A percentile compares a stretch with the other conserved stretches of the same genome.
These are phyloP conservation scores for Clausena lansium DNA, from an alignment of 345 rosid species.

Conservation along the genomic window DNA sequence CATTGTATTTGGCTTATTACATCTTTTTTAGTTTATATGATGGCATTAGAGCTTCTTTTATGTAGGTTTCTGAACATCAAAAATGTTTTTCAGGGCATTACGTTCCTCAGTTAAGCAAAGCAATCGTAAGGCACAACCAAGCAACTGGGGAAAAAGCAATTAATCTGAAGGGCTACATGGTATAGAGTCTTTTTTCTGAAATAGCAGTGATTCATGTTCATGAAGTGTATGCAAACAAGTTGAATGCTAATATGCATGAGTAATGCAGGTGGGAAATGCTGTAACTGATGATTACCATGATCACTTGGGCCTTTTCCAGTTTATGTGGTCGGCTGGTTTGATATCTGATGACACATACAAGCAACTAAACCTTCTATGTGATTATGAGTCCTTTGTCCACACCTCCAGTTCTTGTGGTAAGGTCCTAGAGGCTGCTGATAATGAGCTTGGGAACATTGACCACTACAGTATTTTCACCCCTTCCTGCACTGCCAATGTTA, in stretches of 20 bases:
- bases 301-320: constrained; percentile 76
- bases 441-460: constrained; percentile 80
- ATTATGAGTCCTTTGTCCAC: constrained; percentile 67
- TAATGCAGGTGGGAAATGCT: constrained; percentile 87
- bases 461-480: constrained; percentile 90
- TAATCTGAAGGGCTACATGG: constrained; percentile 93
- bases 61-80: constrained; percentile 8
- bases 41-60: neutral
- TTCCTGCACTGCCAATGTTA: constrained; percentile 50
- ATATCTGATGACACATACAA: constrained; percentile 83
- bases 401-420: constrained; percentile 53
- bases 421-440: constrained; percentile 49
- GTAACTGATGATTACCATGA: constrained; percentile 85
- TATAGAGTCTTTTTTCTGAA: constrained; percentile 23
- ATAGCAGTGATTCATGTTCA: neutral
- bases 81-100: constrained; percentile 67
- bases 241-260: constrained; percentile 11
- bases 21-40: neutral
- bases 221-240: constrained; percentile 6
- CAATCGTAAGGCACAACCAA: constrained; percentile 58
- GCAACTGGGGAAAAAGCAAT: constrained; percentile 40
- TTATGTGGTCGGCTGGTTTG: constrained; percentile 83
- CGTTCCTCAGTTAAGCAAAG: constrained; percentile 91
- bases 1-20: neutral
- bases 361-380: constrained; percentile 64